These are phyloP conservation scores for Aureoboletus auriporus DNA, from an alignment of 768 basidiomycete genomes.

Conservation along the genomic window DNA sequence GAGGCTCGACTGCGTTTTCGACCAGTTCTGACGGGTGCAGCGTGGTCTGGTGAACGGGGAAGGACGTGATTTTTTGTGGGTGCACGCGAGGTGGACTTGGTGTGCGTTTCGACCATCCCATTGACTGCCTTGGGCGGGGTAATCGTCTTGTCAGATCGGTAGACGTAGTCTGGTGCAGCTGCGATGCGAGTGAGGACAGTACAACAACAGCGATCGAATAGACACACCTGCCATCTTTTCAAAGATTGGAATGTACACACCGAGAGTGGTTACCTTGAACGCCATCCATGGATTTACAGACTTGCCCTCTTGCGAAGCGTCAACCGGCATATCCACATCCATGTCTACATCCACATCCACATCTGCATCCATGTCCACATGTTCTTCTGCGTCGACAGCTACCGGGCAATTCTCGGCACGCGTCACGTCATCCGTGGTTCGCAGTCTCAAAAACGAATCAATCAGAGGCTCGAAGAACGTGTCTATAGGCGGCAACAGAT, in stretches of 20 bases:
- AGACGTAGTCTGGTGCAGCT: slow-evolving; percentile 25
- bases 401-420: slow-evolving; percentile 11
- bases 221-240: slow-evolving; percentile 43
- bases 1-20: slow-evolving; percentile 33
- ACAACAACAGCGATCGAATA: not conserved
- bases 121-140: slow-evolving; percentile 13
- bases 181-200: slow-evolving; percentile 2
- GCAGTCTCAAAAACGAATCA: slow-evolving; percentile 40
- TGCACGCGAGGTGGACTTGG: slow-evolving; percentile 8
- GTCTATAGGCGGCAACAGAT: slow-evolving; percentile 72
- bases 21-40: slow-evolving; percentile 20
- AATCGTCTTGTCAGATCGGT: slow-evolving; percentile 9
- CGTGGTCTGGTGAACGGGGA: slow-evolving; percentile 11
- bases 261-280: slow-evolving; percentile 55
- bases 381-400: slow-evolving; percentile 34
- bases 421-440: slow-evolving; percentile 19
- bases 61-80: slow-evolving; percentile 18
- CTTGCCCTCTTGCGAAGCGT: slow-evolving; percentile 19
- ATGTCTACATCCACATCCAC: too few species aligned
- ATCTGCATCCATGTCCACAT: too few species aligned
- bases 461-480: slow-evolving; percentile 66
- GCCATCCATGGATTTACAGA: slow-evolving; percentile 25
- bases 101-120: slow-evolving; percentile 10
- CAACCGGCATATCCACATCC: slow-evolving; percentile 38
- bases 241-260: slow-evolving; percentile 62